Evolutionary conservation across 2,329 filamentous ascomycete species (phyloP).

Genomic region (Nothomitra cinnamomea): DNA sequence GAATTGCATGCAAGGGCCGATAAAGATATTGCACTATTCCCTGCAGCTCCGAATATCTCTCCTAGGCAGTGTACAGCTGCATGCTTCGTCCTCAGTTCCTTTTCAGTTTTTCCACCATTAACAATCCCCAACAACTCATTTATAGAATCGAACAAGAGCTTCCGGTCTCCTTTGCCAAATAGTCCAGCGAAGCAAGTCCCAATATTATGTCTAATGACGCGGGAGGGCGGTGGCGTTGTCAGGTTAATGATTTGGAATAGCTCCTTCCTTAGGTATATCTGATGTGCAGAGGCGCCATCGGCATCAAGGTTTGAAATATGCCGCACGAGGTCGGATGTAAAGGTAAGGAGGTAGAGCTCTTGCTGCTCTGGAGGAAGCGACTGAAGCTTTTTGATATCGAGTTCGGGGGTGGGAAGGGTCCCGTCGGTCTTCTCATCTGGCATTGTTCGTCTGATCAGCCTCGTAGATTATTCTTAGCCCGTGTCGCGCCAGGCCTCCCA

Average conservation of each 20-base stretch:
- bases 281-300: slow-evolving; percentile 73
- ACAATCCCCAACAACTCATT: slow-evolving; percentile 68
- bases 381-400: slow-evolving; percentile 81
- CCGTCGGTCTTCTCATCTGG: neutral
- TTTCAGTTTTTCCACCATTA: slow-evolving; percentile 58
- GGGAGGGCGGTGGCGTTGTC: slow-evolving; percentile 60
- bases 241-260: slow-evolving; percentile 85
- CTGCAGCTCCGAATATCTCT: slow-evolving; percentile 77
- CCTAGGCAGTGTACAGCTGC: slow-evolving; percentile 77
- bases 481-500: neutral
- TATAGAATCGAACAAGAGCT: slow-evolving; percentile 84
- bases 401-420: slow-evolving; percentile 42
- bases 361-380: slow-evolving; percentile 85
- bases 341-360: slow-evolving; percentile 82
- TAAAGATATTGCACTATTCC: slow-evolving; percentile 77
- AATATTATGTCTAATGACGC: slow-evolving; percentile 79
- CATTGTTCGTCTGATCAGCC: neutral
- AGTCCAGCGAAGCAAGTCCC: slow-evolving; percentile 71
- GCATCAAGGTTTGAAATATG: slow-evolving; percentile 59
- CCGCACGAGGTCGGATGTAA: slow-evolving; percentile 64
- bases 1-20: slow-evolving; percentile 57
- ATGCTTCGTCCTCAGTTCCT: slow-evolving; percentile 65
- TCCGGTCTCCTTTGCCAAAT: slow-evolving; percentile 72
- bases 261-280: slow-evolving; percentile 85
- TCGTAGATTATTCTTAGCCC: neutral